Base-by-base conservation (phyloP, 2,329 filamentous ascomycete species). In the Botryotinia calthae region DNA sequence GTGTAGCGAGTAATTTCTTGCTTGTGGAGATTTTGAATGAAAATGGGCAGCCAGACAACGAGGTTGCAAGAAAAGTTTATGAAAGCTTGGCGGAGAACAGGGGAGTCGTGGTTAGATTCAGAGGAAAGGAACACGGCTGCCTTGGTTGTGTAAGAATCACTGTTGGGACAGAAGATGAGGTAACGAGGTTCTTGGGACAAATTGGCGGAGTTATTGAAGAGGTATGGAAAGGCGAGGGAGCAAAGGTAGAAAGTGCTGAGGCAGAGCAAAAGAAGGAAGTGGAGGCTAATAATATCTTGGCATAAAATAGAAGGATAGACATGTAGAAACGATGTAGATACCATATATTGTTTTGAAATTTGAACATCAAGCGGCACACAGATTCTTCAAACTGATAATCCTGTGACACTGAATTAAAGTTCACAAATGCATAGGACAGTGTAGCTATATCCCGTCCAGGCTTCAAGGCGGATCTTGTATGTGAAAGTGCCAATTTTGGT, bases 121-220 rank as follows among this genome's bases (percentile, higher is more conserved):
- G 96, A 78, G 96, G 96, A 65, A 97, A 95, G 84, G 96, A 99
- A 85, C 86, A 92, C 76, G 95, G 95, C 7, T 99, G 96, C 81
- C 82, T 91, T 59, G 96, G 95, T 0, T 98, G 95, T 79, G 83
- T 99, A 81, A 88, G 96, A 72, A 93, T 98, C 77, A 99, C 96
- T 0, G 89, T 99, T 20, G 96, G 96, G 25, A 98, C 95, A 0
- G 93, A 97, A 81, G 84, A 88, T 1, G 96, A 99, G 82, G 93
- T 97, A 14, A 91, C 90, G 40, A 87, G 90, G 73, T 93, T 98
- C 80, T 81, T 99, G 77, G 83, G 84, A 31, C 90, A 95, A 77
- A 82, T 98, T 34, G 84, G 84, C 76, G 67, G 40, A 14, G 79
- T 80, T 18, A 59, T 81, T 8, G 51, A 37, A 28, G 75, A 81